Percentiles rank a stretch among this genome's conserved stretches.
Conservation (phyloP, 805 yeast genomes). For the Wickerhamia fluorescens region DNA sequence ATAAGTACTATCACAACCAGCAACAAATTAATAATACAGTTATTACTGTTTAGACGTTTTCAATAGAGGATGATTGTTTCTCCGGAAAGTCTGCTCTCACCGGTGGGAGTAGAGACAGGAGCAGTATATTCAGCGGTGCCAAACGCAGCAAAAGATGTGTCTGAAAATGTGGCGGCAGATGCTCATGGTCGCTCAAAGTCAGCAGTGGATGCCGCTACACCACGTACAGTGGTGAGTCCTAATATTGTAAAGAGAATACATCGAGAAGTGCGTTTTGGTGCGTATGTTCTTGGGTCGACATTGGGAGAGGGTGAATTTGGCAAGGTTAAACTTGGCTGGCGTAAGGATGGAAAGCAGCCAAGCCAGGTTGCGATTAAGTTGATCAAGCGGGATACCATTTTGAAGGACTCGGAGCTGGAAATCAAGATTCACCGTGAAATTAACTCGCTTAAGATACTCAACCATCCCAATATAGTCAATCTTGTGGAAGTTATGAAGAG, state of each 20-base stretch:
- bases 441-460: constrained; percentile 75
- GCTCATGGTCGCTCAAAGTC: too few species aligned
- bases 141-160: too few species aligned
- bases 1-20: too few species aligned
- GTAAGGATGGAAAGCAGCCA: constrained; percentile 71
- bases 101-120: too few species aligned
- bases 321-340: constrained; percentile 94
- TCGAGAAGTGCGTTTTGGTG: constrained; percentile 79
- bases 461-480: constrained; percentile 90
- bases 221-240: too few species aligned
- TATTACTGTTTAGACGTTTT: too few species aligned
- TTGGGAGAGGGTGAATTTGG: constrained; percentile 98
- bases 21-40: too few species aligned
- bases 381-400: constrained; percentile 82
- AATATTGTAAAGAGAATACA: constrained; percentile 28
- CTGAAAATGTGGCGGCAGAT: too few species aligned
- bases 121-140: too few species aligned
- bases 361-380: constrained; percentile 91
- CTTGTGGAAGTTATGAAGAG: constrained; percentile 89
- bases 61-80: too few species aligned
- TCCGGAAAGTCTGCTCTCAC: too few species aligned
- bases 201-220: too few species aligned
- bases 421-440: constrained; percentile 89
- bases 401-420: constrained; percentile 79
- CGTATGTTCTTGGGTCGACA: constrained; percentile 85